Evolutionary conservation across 2,329 filamentous ascomycete genomes (phyloP).

Genomic region (Harringtonia aguacate): DNA sequence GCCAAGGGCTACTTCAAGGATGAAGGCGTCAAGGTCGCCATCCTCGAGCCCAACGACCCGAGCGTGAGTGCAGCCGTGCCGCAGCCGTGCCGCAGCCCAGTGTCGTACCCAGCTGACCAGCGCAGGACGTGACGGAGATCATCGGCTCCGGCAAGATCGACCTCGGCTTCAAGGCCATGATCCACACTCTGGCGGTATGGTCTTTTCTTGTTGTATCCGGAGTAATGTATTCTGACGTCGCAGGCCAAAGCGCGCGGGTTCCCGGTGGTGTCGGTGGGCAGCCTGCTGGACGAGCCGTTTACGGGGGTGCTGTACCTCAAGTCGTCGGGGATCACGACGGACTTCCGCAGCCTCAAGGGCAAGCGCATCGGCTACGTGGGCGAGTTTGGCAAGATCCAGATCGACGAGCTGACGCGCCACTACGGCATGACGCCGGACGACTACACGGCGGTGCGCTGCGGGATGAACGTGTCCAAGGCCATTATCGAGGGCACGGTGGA

Average conservation of each 20-base stretch:
- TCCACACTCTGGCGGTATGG: conserved; percentile 64
- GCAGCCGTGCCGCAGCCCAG: too few species aligned
- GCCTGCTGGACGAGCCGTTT: conserved; percentile 69
- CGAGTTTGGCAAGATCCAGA: conserved; percentile 76
- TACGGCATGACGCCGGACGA: conserved; percentile 34
- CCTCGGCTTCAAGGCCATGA: conserved; percentile 77
- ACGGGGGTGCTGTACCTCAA: conserved; percentile 46
- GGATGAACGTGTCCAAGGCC: conserved; percentile 71
- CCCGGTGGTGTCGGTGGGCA: conserved; percentile 62
- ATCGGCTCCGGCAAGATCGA: conserved; percentile 59
- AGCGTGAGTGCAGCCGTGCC: conserved; percentile 37
- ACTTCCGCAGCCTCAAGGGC: conserved; percentile 62
- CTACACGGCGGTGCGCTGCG: conserved; percentile 68
- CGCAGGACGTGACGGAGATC: conserved; percentile 73
- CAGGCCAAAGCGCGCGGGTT: conserved; percentile 68
- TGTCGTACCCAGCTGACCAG: too few species aligned
- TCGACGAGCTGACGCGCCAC: conserved; percentile 69
- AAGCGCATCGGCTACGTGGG: conserved; percentile 47
- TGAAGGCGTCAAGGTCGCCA: conserved; percentile 65
- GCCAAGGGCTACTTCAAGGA: conserved; percentile 65
- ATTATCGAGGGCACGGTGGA: conserved; percentile 51
- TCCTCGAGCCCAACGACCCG: conserved; percentile 69
- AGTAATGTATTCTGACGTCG: too few species aligned
- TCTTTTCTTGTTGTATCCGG: too few species aligned
- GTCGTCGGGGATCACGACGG: conserved; percentile 59